Base-by-base conservation (phyloP, 2,329 filamentous ascomycete genomes). In the Lachnum nothofagi region DNA sequence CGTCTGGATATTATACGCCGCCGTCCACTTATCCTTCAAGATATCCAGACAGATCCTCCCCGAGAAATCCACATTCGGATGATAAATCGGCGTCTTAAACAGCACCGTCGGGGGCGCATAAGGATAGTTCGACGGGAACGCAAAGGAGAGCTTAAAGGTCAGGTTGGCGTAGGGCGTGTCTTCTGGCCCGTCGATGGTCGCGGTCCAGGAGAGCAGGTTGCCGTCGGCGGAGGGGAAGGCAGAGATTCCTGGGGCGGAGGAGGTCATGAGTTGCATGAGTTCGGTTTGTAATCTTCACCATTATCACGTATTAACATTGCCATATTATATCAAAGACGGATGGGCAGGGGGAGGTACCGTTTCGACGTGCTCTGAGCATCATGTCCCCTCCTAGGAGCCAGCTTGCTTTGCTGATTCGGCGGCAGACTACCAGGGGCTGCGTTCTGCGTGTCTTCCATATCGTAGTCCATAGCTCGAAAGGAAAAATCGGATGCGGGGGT, bases 71-170 rank as follows among this genome's bases (percentile, higher is more conserved):
- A 98, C 88, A 63, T 98, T 98, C 46, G 93, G 93, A 70, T 98
- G 93, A 76, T 97, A 98, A 71, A 98, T 96, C 31, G 93, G 93
- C 5, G 94, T 98, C 75, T 91, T 95, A 82, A 96, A 98, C 51
- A 95, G 79, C 16, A 98, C 93, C 2, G 86, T 89, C 0, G 93
- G 93, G 19, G 93, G 82, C 1, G 85, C 80, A 68, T 96, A 96
- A 8, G 93, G 93, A 67, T 98, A 98, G 73, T 91, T 95, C 61
- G 80, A 75, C 7, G 91, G 90, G 71, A 97, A 98, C 41, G 82
- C 78, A 67, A 98, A 91, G 60, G 83, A 86, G 59, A 98, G 86
- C 75, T 96, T 97, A 73, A 98, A 86, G 41, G 82, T 88, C 46
- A 97, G 80, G 57, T 82, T 82, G 31, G 87, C 83, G 70, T 98